Base-by-base conservation (phyloP, 2,329 filamentous ascomycete species). In the Berkeleyomyces basicola region DNA sequence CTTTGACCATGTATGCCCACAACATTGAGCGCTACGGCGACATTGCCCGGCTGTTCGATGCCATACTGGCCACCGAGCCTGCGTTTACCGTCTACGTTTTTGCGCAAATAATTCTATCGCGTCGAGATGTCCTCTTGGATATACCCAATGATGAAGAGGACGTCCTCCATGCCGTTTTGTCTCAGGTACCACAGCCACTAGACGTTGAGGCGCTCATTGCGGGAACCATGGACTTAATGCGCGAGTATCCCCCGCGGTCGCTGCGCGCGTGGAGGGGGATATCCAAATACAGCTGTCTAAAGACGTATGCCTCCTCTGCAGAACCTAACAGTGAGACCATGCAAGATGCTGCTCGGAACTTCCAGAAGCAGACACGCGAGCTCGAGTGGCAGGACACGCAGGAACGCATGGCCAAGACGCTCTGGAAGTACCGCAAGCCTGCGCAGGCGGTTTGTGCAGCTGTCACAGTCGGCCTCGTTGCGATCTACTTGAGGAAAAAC, bases 1-100 rank as follows among this genome's bases (percentile, higher is more conserved):
- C 90, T 0, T 79, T 99, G 51, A 99, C 95, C 42, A 85, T 99
- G 77, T 99, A 96, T 72, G 90, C 93, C 16, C 93, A 99, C 74
- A 92, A 97, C 71, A 90, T 99, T 65, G 86, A 93, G 72, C 84
- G 86, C 49, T 96, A 96, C 71, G 82, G 82, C 66, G 87, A 92
- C 67, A 97, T 99, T 70, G 83, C 90, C 42, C 83, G 93, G 33
- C 77, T 99, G 0, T 99, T 96, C 72, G 93, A 99, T 74, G 91
- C 92, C 62, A 80, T 99, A 58, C 79, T 99, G 4, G 89, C 92
- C 2, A 83, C 82, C 58, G 89, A 95, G 72, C 89, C 91, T n/a
- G 86, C 88, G 46, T 90, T 96, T 69, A 85, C 85, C 16, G 81
- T 97, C 61, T 99, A 99, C 72, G 79, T 97, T 62, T 97, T 96